Conservation (phyloP, 2,329 filamentous ascomycete genomes). For the Ceratocystis lukuohia region DNA sequence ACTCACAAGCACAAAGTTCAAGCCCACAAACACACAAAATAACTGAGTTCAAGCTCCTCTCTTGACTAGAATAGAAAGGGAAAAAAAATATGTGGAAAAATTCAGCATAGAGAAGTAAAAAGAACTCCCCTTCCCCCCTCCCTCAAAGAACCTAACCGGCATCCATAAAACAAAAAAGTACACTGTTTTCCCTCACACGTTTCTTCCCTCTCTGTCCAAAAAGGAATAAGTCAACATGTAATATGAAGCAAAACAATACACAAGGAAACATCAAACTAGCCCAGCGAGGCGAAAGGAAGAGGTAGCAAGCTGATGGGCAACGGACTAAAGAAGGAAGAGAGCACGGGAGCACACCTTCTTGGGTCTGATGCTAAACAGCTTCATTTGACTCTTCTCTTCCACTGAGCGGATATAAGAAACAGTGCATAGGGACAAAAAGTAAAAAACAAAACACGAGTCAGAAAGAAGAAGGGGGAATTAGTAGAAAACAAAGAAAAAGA, state of each 20-base stretch:
- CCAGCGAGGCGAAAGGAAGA: not conserved
- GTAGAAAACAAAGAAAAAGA: not conserved
- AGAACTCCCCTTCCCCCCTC: not conserved
- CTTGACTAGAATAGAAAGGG: not conserved
- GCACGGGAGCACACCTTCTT: not conserved
- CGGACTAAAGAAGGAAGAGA: not conserved
- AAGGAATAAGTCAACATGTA: not conserved
- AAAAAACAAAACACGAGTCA: not conserved
- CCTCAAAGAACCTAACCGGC: not conserved
- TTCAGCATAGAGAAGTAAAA: not conserved
- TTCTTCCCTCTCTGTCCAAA: not conserved
- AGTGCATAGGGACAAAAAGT: not conserved
- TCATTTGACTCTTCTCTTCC: not conserved
- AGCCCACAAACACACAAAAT: not conserved
- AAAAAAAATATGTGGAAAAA: not conserved
- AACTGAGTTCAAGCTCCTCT: not conserved
- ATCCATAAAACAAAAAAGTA: not conserved
- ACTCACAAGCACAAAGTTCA: not conserved
- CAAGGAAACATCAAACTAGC: not conserved
- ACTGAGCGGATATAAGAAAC: slow-evolving; percentile 1
- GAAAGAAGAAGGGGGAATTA: not conserved
- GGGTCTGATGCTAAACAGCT: not conserved
- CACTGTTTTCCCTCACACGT: not conserved
- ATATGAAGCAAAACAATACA: not conserved
- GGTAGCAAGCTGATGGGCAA: not conserved